Base-by-base conservation (phyloP, 2,329 filamentous ascomycete genomes). In the Pseudogymnoascus verrucosus region DNA sequence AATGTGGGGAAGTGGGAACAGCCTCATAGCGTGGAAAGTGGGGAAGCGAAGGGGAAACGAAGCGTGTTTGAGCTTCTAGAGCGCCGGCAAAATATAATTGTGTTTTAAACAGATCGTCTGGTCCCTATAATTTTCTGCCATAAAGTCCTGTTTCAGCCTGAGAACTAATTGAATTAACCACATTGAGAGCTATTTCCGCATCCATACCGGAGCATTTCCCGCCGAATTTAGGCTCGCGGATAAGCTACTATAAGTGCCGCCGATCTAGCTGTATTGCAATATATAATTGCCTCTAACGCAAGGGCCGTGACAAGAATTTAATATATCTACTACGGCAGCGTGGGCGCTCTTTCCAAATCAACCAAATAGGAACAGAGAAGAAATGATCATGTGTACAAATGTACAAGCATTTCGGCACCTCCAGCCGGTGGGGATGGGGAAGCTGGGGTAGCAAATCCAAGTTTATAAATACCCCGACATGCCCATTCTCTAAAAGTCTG, bases 381-480 rank as follows among this genome's bases (percentile, higher is more conserved):
- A 62, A 63, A 62, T 31, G 62, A 36, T 54, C 44, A 67, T 61
- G 61, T n/a, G 63, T 63, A 64, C 42, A 60, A 59, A 62, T 40
- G 65, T 66, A 64, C 61, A 65, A 37, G 23, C 19, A 64, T 65
- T 63, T 26, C 63, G 63, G 66, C 65, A 65, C 65, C 62, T 44
- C 54, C 62, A 65, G 61, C 62, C 10, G n/a, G 47, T 57, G 47
- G 68, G 70, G 66, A 61, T 60, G 44, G n/a, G 12, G 44, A 16
- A 26, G 44, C 14, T 67, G 68, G 64, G 51, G 65, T 62, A 65
- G 51, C 65, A 68, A 69, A 68, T 66, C 63, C 63, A 51, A 66
- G 26, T 57, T 57, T 51, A 72, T 73, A 74, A 73, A 72, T 71
- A 68, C 62, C 42, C 67, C 66, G 28, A 64, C 40, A 37, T 65